A percentile compares a stretch with the other conserved stretches of the same genome.
These are phyloP conservation scores for Rhodotorula sp. DNA, from an alignment of 1,284 basidiomycete genomes.

Conservation along the genomic window DNA sequence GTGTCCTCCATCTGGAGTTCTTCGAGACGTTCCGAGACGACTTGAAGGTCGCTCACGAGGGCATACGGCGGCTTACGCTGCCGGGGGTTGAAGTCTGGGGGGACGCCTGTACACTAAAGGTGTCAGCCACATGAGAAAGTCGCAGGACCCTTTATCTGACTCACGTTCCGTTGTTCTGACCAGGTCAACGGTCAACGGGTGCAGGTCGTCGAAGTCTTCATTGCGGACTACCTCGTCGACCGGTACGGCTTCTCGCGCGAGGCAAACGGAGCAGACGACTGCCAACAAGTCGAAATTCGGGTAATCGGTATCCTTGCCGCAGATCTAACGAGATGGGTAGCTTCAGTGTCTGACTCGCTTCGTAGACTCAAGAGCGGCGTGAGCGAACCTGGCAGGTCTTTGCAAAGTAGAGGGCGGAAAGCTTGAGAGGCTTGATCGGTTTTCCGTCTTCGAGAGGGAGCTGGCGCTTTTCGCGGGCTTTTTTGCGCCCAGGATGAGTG, in stretches of 20 bases:
- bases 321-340: no score
- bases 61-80: background rate
- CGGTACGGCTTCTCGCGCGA: background rate
- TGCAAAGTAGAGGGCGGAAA: no score
- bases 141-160: no score
- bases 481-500: no score
- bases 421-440: no score
- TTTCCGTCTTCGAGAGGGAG: no score
- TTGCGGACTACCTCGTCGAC: background rate
- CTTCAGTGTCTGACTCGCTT: no score
- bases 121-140: no score
- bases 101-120: no score
- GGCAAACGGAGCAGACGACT: background rate
- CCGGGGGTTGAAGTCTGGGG: background rate
- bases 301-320: background rate
- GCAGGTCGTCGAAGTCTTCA: background rate
- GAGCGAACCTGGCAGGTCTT: no score
- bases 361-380: no score
- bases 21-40: background rate
- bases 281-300: background rate
- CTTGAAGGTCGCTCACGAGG: background rate
- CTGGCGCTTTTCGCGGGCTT: no score
- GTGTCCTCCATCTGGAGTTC: conserved; percentile 1
- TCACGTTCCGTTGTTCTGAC: background rate
- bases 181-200: background rate